Base-by-base conservation (phyloP, 768 basidiomycete species). In the Mycena polygramma region DNA sequence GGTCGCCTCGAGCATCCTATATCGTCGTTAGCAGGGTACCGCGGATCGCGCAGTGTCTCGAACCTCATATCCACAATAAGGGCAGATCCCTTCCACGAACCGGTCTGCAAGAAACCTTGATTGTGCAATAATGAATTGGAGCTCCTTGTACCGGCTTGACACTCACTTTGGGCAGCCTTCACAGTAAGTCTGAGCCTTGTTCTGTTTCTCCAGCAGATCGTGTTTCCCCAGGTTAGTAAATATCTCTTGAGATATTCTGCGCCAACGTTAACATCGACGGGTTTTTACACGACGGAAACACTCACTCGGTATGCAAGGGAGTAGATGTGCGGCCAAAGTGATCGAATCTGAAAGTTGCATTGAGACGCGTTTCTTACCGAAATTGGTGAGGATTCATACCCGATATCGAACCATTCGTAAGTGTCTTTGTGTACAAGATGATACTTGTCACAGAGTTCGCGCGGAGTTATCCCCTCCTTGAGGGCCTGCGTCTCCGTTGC, bases 351-450 rank as follows among this genome's bases (percentile, higher is more conserved):
- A 66, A 39, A 68, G 2, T 60, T 60, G 26, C 45, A 66, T 52
- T 57, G 54, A 35, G 15, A 66, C 60, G 22, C 65, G 15, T 54
- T 36, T 61, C 54, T 1, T 17, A 67, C 53, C 20, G 41, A 19
- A 35, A 61, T 17, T n/a, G n/a, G 24, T 9, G 3, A 43, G 54
- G 7, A 36, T 43, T 73, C 87, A 64, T 79, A 93, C 94, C 93
- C 93, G 57, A 99, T 94, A 71, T 98, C 93, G 82, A 99, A 99
- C 98, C 98, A 99, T 76, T 95, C 87, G 82, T 99, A 99, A 7
- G 96, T 95, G 73, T 95, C 94, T 72, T 90, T 91, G 73, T 99
- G 98, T 19, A 98, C 84, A 20, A 86, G 85, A 76, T 97, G 83
- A 79, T 98, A 98, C 82, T 97, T 96, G 81, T 96, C 94, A 79